Evolutionary conservation across 345 rosid species (phyloP).

Genomic region (Anastatica hierochuntica): DNA sequence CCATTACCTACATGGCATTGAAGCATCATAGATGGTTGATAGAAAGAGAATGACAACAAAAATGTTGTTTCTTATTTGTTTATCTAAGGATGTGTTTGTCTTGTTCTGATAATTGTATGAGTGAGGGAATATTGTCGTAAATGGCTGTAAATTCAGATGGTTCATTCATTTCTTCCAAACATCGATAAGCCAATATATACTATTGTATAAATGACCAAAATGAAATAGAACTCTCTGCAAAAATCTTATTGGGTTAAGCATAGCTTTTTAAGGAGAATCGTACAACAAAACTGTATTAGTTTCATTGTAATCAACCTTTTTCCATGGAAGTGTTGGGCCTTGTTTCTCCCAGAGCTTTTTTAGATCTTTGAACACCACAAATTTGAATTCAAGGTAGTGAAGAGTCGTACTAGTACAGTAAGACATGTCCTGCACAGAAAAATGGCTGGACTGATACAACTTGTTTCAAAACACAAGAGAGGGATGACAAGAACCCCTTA

Average conservation of each 20-base stretch:
- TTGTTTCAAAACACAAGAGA: neutral
- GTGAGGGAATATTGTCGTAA: conserved; percentile 69
- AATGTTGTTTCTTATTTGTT: too few relatives aligned
- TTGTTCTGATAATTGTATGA: conserved; percentile 42
- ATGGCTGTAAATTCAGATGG: conserved; percentile 30
- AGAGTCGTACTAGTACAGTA: conserved; percentile 46
- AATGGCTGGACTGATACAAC: neutral
- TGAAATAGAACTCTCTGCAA: too few relatives aligned
- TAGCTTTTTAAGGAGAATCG: conserved; percentile 65
- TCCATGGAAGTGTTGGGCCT: too few relatives aligned
- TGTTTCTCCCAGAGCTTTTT: conserved; percentile 62
- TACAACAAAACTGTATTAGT: conserved; percentile 71
- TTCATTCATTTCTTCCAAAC: neutral
- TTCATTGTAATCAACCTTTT: conserved; percentile 51
- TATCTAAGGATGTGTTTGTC: conserved; percentile 59
- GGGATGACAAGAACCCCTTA: conserved; percentile 25
- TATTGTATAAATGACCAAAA: too few relatives aligned
- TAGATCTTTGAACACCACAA: conserved; percentile 66
- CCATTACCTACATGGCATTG: conserved; percentile 37
- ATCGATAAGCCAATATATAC: too few relatives aligned
- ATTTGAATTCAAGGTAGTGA: conserved; percentile 57
- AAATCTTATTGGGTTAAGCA: conserved; percentile 97
- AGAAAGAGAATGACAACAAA: too few relatives aligned
- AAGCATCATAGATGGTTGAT: neutral
- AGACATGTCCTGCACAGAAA: conserved; percentile 50